phyloP scores from a whole-genome alignment of 768 basidiomycete species.

The Paxillus involutus region DNA sequence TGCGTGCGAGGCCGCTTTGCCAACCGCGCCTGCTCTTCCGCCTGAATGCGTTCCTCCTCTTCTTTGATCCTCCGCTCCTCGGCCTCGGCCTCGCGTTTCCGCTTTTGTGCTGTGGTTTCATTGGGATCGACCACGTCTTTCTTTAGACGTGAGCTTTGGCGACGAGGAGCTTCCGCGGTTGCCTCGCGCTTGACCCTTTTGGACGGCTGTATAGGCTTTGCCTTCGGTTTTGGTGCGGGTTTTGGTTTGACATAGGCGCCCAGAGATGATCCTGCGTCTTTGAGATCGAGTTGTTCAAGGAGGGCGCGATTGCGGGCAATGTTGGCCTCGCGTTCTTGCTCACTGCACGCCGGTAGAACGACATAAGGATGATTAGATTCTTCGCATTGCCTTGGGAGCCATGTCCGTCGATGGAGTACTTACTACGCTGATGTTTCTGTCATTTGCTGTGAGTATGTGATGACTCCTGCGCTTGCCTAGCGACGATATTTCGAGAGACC shows the following conservation, averaged over 20 bases:
- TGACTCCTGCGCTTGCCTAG: too few species aligned
- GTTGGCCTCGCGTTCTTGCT: slow-evolving; percentile 75
- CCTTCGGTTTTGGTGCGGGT: slow-evolving; percentile 38
- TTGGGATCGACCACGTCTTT: slow-evolving; percentile 50
- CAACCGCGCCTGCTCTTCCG: slow-evolving; percentile 59
- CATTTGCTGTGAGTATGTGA: slow-evolving; percentile 28
- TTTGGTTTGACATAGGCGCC: slow-evolving; percentile 43
- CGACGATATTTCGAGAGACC: too few species aligned
- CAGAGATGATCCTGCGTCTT: slow-evolving; percentile 51
- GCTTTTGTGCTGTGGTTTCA: slow-evolving; percentile 64
- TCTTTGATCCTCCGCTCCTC: slow-evolving; percentile 55
- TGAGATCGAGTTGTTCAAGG: slow-evolving; percentile 68
- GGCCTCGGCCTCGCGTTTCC: slow-evolving; percentile 66
- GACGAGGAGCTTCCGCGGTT: slow-evolving; percentile 47
- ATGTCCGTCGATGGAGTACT: slow-evolving; percentile 14
- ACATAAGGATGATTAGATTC: not conserved
- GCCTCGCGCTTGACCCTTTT: slow-evolving; percentile 56
- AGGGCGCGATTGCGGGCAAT: slow-evolving; percentile 79
- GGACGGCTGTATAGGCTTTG: slow-evolving; percentile 61
- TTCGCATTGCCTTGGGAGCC: not conserved
- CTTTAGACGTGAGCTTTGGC: slow-evolving; percentile 66
- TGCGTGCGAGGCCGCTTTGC: slow-evolving; percentile 71
- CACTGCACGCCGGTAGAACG: slow-evolving; percentile 33
- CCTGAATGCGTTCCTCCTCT: slow-evolving; percentile 60
- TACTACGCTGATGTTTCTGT: slow-evolving; percentile 52